Evolutionary conservation across 345 rosid species (phyloP).

Genomic region (Cardamine resedifolia): DNA sequence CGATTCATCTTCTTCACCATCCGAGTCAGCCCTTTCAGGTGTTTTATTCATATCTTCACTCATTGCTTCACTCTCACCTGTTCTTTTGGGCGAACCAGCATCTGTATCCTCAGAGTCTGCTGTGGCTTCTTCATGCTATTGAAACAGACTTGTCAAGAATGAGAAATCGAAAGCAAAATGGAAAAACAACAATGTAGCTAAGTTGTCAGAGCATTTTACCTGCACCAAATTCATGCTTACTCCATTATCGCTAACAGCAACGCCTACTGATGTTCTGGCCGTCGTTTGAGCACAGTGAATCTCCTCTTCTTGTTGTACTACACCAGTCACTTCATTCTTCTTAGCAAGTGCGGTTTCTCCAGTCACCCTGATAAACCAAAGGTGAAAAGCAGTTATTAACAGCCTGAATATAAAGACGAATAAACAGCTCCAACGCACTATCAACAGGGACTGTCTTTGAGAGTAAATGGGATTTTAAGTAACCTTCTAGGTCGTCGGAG

Average conservation of each 20-base stretch:
- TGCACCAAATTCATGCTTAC: constrained; percentile 47
- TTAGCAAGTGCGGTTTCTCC: constrained; percentile 5
- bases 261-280: constrained; percentile 44
- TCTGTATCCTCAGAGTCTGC: constrained; percentile 45
- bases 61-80: constrained; percentile 42
- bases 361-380: constrained; percentile 28
- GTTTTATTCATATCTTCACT: constrained; percentile 86
- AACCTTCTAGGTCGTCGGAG: constrained; percentile 72
- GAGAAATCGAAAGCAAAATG: background rate
- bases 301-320: constrained; percentile 41
- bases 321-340: constrained; percentile 40
- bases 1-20: constrained; percentile 53
- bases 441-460: constrained; percentile 8
- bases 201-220: constrained; percentile 43
- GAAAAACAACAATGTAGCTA: constrained; percentile 1
- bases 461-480: constrained; percentile 33
- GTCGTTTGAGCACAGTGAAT: constrained; percentile 42
- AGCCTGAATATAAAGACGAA: constrained; percentile 5
- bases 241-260: constrained; percentile 57
- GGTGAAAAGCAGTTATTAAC: constrained; percentile 11
- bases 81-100: constrained; percentile 42
- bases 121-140: constrained; percentile 49
- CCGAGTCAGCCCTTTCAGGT: constrained; percentile 45
- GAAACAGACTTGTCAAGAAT: constrained; percentile 3
- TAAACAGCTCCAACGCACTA: background rate